These are phyloP conservation scores for Fusarium continuum DNA, from an alignment of 2,329 filamentous ascomycete genomes.

Conservation along the genomic window DNA sequence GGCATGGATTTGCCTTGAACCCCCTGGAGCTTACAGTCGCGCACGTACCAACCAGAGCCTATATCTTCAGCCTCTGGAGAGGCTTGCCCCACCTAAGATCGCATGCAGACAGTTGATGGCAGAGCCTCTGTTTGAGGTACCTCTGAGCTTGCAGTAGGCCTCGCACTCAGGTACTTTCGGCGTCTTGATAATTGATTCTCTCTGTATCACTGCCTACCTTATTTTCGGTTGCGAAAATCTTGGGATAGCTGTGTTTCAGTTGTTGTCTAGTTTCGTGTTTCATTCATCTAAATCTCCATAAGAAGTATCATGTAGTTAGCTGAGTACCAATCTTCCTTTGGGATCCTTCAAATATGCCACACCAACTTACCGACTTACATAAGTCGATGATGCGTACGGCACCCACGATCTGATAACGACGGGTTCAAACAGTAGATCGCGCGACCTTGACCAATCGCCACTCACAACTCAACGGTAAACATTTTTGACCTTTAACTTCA, in stretches of 20 bases:
- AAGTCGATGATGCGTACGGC: constrained; percentile 30
- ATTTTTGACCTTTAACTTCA: background rate
- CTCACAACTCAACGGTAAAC: background rate
- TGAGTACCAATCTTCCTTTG: no score
- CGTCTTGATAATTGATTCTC: constrained; percentile 17
- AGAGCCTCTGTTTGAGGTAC: constrained; percentile 36
- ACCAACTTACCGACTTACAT: background rate
- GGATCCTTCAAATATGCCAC: background rate
- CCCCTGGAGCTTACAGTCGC: constrained; percentile 24
- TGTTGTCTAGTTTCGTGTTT: no score
- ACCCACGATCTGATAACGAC: constrained; percentile 31
- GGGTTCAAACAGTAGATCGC: constrained; percentile 3
- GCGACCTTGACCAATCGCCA: constrained; percentile 7
- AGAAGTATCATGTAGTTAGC: no score
- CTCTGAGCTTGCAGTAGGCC: constrained; percentile 24
- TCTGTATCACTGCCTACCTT: no score
- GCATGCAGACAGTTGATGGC: constrained; percentile 23
- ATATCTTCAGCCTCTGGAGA: constrained; percentile 8
- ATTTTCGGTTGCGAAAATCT: no score
- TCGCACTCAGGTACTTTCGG: constrained; percentile 8
- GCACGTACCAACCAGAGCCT: constrained; percentile 21
- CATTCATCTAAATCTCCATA: no score
- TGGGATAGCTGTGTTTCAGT: no score
- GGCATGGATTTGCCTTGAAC: constrained; percentile 37
- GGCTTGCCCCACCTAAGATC: constrained; percentile 27